Evolutionary conservation across 2,329 filamentous ascomycete species (phyloP), one percentile per base, ranked within the genome.

Genomic region (Sclerotinia minor): DNA sequence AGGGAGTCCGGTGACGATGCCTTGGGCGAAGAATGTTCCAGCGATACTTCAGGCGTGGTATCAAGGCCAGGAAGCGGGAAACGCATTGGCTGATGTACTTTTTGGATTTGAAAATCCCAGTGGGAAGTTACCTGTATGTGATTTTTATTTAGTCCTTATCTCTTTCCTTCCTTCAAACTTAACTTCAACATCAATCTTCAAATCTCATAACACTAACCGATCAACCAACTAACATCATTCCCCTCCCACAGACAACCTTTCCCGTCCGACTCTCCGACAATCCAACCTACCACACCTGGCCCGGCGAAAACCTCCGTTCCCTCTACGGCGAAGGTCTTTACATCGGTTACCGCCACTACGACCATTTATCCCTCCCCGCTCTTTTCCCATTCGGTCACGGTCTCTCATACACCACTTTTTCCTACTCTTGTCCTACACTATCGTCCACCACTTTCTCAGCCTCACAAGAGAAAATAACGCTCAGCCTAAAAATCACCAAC

Each of bases 301-400:
- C 88, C 0, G 88, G 88, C 63, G 89, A 92, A 79, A 89, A 91
- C 75, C 78, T 85, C 59, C 83, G 86, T 72, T 87, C 89, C 0
- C 77, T 89, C 1, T 92, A 92, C 75, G 89, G 88, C 64, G 90
- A 93, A 77, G 89, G 88, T 19, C 79, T 92, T 17, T 91, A 87
- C 78, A 85, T 92, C 66, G 90, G 90, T 2, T 92, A 93, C 78
- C 80, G 86, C 24, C 88, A 91, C 78, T 92, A 91, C 77, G 89
- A 93, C 73, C 84, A 84, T 26, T 79, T 82, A 17, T 81, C 81
- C 35, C 83, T 88, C 61, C 79, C 82, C 6, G 87, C 88, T 0
- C 81, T 90, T 0, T 92, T 92, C 78, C 83, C 88, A 38, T 92
- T 92, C 71, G 90, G 90, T 15, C 89, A 91, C 75, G 90, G 90